phyloP scores from a whole-genome alignment of 2,329 filamentous ascomycete species.

The Calonectria hongkongensis region DNA sequence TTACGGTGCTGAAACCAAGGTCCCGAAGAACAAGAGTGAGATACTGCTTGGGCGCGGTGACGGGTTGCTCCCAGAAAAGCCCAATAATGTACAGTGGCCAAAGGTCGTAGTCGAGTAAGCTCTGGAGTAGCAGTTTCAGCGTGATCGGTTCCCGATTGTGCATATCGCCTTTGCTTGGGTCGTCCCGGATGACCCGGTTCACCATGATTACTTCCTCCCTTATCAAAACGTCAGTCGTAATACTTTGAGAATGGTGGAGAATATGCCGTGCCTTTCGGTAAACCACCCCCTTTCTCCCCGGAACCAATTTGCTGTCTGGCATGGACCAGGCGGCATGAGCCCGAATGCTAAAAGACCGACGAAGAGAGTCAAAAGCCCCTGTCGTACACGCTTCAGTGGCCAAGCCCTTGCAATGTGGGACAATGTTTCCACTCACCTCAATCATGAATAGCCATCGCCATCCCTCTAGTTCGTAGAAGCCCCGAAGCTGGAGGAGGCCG shows the following conservation, averaged over 20 bases:
- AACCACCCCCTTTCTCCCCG: slow-evolving; percentile 68
- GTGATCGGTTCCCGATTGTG: slow-evolving; percentile 72
- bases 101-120: slow-evolving; percentile 74
- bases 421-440: slow-evolving; percentile 45
- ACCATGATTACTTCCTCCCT: slow-evolving; percentile 73
- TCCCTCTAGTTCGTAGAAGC: slow-evolving; percentile 69
- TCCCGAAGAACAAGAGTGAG: slow-evolving; percentile 70
- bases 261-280: slow-evolving; percentile 44
- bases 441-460: slow-evolving; percentile 75
- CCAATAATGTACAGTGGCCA: slow-evolving; percentile 72
- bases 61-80: slow-evolving; percentile 68
- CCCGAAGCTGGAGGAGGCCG: slow-evolving; percentile 73
- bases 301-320: slow-evolving; percentile 72
- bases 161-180: slow-evolving; percentile 76
- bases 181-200: slow-evolving; percentile 73
- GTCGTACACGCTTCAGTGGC: not conserved
- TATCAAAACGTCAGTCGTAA: slow-evolving; percentile 11
- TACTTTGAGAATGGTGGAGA: not conserved
- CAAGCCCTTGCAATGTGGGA: slow-evolving; percentile 12
- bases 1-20: slow-evolving; percentile 40
- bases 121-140: slow-evolving; percentile 67
- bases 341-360: slow-evolving; percentile 49
- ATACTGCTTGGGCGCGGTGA: slow-evolving; percentile 66
- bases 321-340: slow-evolving; percentile 53
- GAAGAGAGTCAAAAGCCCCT: slow-evolving; percentile 57